These are phyloP conservation scores for Apophysomyces trapeziformis DNA, from an alignment of 371 early-diverging fungal species.

Conservation along the genomic window DNA sequence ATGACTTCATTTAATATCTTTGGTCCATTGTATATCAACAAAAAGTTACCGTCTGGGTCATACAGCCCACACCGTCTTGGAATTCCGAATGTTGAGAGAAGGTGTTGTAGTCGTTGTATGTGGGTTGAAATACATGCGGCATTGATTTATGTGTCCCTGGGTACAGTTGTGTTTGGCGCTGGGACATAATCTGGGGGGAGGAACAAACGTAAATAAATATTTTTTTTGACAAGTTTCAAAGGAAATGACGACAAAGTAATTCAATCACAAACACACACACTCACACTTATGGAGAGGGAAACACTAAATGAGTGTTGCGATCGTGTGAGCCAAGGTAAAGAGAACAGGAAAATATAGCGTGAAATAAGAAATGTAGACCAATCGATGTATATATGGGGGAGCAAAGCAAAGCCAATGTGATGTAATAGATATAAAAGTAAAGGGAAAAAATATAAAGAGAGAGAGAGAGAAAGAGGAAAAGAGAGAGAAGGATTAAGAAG, in stretches of 20 bases:
- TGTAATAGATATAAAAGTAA: neutral
- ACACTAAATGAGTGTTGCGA: constrained; percentile 7
- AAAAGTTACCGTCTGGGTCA: neutral
- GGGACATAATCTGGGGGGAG: constrained; percentile 6
- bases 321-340: neutral
- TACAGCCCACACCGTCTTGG: neutral
- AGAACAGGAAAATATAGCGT: constrained; percentile 10
- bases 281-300: neutral
- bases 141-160: constrained; percentile 5
- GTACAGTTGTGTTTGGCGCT: constrained; percentile 1
- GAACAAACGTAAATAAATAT: neutral
- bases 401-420: constrained; percentile 4
- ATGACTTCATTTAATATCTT: neutral
- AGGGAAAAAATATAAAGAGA: constrained; percentile 6
- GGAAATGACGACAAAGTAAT: neutral
- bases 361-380: constrained; percentile 1
- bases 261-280: neutral
- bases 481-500: constrained; percentile 9
- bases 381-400: neutral
- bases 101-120: neutral
- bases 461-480: neutral
- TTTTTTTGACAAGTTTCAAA: neutral
- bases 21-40: neutral
- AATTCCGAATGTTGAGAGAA: constrained; percentile 1
- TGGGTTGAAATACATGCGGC: constrained; percentile 4